phyloP scores from a whole-genome alignment of 2,329 filamentous ascomycete genomes.

The Berkeleyomyces basicola region DNA sequence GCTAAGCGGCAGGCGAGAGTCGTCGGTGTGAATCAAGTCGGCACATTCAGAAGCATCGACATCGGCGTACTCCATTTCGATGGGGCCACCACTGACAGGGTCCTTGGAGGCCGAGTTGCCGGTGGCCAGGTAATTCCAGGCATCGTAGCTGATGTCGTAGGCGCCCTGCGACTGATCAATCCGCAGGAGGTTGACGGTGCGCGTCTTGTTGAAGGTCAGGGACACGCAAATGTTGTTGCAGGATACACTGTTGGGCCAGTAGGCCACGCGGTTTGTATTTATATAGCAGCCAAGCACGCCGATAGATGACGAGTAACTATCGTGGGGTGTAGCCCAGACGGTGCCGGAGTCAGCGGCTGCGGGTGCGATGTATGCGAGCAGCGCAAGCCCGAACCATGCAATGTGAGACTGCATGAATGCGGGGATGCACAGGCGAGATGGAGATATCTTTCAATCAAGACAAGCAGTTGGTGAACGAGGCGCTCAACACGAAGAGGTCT shows the following conservation, averaged over 20 bases:
- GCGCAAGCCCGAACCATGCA: neutral
- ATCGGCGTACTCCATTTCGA: slow-evolving; percentile 33
- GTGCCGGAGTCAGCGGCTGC: slow-evolving; percentile 19
- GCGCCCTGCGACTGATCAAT: slow-evolving; percentile 40
- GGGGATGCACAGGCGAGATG: neutral
- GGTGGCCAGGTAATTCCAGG: slow-evolving; percentile 41
- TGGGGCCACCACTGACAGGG: slow-evolving; percentile 32
- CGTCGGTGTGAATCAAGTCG: slow-evolving; percentile 31
- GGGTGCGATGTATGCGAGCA: slow-evolving; percentile 8
- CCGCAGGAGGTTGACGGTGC: slow-evolving; percentile 39
- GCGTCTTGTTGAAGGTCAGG: slow-evolving; percentile 28
- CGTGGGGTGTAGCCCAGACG: slow-evolving; percentile 35
- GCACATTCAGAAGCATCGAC: slow-evolving; percentile 32
- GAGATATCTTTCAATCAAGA: neutral
- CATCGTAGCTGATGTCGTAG: slow-evolving; percentile 43
- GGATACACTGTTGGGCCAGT: slow-evolving; percentile 37
- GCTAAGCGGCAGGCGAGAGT: slow-evolving; percentile 34
- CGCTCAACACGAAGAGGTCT: neutral
- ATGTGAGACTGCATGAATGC: neutral
- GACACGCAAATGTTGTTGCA: slow-evolving; percentile 42
- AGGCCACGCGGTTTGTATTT: slow-evolving; percentile 42
- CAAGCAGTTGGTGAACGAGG: neutral
- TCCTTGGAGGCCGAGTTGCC: slow-evolving; percentile 30
- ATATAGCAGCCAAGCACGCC: slow-evolving; percentile 45
- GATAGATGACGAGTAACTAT: slow-evolving; percentile 37